These are phyloP conservation scores for Verticillium klebahnii DNA, from an alignment of 2,329 filamentous ascomycete species.

Conservation along the genomic window DNA sequence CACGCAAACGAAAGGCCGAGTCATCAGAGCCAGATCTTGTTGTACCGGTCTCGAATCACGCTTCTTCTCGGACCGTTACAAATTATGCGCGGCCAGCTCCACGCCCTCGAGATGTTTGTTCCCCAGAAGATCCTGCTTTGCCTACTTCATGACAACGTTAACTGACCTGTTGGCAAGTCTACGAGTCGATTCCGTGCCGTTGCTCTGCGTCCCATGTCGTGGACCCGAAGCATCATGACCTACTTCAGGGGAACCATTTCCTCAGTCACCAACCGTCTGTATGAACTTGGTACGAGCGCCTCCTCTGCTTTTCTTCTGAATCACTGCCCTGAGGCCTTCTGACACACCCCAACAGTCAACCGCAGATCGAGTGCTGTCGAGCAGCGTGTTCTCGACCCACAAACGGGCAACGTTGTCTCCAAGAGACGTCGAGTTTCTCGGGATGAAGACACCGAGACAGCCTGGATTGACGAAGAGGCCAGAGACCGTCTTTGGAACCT, in stretches of 20 bases:
- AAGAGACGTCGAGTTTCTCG: constrained; percentile 7
- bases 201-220: neutral
- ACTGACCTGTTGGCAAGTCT: neutral
- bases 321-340: neutral
- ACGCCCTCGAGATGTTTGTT: neutral
- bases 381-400: constrained; percentile 1
- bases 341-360: neutral
- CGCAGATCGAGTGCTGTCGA: neutral
- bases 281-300: neutral
- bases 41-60: neutral
- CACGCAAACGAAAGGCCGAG: neutral
- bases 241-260: neutral
- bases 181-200: neutral
- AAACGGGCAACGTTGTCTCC: neutral
- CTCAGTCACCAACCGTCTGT: neutral
- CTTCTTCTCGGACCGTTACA: neutral
- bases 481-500: constrained; percentile 6
- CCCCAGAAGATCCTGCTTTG: neutral
- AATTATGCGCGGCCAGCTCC: neutral
- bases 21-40: neutral
- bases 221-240: neutral
- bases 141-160: neutral
- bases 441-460: constrained; percentile 5
- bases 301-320: neutral
- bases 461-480: constrained; percentile 10